phyloP scores from a whole-genome alignment of 164 flowering plant genomes.

The Chloranthus sessilifolius region DNA sequence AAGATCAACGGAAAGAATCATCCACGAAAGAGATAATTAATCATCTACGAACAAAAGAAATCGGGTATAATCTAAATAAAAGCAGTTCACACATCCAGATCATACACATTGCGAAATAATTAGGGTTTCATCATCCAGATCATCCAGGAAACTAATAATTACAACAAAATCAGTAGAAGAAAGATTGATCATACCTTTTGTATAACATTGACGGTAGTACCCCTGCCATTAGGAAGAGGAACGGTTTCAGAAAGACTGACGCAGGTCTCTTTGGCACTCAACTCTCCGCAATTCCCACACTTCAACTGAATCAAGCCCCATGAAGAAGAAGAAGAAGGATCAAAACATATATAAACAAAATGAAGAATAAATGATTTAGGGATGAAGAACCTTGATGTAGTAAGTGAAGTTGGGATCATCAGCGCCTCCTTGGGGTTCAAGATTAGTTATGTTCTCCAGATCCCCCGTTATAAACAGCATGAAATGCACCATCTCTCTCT shows the following conservation, averaged over 20 bases:
- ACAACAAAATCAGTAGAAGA: too few species aligned
- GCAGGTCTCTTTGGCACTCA: slow-evolving; percentile 64
- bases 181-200: slow-evolving; percentile 80
- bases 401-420: slow-evolving; percentile 68
- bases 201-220: slow-evolving; percentile 52
- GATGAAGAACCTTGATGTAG: slow-evolving; percentile 62
- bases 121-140: too few species aligned
- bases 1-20: too few species aligned
- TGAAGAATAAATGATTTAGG: not conserved
- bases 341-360: not conserved
- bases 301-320: slow-evolving; percentile 38
- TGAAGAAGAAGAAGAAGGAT: not conserved
- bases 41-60: too few species aligned
- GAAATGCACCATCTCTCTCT: slow-evolving; percentile 81
- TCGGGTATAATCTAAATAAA: too few species aligned
- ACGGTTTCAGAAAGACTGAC: slow-evolving; percentile 52
- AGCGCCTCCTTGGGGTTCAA: slow-evolving; percentile 83
- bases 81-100: too few species aligned
- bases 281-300: slow-evolving; percentile 82
- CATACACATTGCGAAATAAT: too few species aligned
- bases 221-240: slow-evolving; percentile 46
- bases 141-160: too few species aligned
- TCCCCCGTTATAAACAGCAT: slow-evolving; percentile 62
- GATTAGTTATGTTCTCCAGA: slow-evolving; percentile 63
- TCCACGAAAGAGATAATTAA: too few species aligned